Evolutionary conservation across 129 eudicot genomes (phyloP), one percentile per base, ranked within the genome.

Genomic region (Pittosporum tobira): DNA sequence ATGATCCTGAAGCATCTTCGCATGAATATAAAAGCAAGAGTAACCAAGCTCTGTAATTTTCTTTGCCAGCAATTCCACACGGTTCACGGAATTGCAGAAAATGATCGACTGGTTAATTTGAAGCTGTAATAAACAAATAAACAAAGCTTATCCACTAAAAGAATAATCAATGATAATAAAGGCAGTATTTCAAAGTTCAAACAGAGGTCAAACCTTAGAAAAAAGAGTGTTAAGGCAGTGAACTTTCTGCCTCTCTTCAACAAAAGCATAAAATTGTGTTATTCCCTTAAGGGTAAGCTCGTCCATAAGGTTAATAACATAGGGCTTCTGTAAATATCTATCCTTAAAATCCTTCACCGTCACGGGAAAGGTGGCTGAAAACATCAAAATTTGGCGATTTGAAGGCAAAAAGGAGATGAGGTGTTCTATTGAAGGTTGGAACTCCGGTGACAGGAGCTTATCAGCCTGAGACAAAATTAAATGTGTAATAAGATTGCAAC

Each of bases 191-290:
- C 19, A 53, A 55, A 28, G 47, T 49, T 46, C 34, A 71, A 13
- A 5, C 29, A n/a, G 29, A 64, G 62, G 6, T 28, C 74, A 61
- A 63, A 90, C 98, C 98, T 86, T 91, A 25, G 98, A 91, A 77
- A 91, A 91, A 66, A 91, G 94, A 6, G 98, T 91, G 81, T 91
- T 91, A n/a, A 91, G 85, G 77, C 96, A 91, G 70, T 91, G 98
- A 69, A 91, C 87, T 75, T 91, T 91, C 72, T 91, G 98, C 37
- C 98, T 76, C 75, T 91, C 98, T 78, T 91, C 98, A 70, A 91
- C 98, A 68, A 91, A 91, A 59, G 98, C 98, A 81, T 91, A 91
- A 62, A 45, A 91, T 58, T 91, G 98, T 29, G 98, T 86, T 59
- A 91, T 91, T 49, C 98, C 98, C 82, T 86, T 91, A 3, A 91